phyloP scores from a whole-genome alignment of 2,329 filamentous ascomycete genomes.

The Hypoxylon sp. region DNA sequence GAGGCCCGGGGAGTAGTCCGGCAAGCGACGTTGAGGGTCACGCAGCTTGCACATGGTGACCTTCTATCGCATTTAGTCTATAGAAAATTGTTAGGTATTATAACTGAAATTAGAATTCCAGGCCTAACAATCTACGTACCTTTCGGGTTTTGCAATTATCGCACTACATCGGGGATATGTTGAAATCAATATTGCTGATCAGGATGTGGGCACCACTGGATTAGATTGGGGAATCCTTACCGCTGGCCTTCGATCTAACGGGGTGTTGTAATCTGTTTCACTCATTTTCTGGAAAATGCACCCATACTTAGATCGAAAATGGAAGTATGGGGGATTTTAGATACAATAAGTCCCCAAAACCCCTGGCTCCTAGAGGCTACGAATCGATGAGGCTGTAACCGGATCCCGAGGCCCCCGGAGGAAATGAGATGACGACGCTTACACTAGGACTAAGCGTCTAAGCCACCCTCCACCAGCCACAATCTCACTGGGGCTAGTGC shows the following conservation, averaged over 20 bases:
- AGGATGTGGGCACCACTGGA: background rate
- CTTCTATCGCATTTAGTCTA: slow-evolving; percentile 54
- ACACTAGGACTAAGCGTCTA: slow-evolving; percentile 1
- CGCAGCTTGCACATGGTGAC: slow-evolving; percentile 52
- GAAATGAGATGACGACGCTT: slow-evolving; percentile 4
- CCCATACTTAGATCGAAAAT: slow-evolving; percentile 5
- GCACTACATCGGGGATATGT: slow-evolving; percentile 39
- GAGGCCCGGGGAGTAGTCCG: slow-evolving; percentile 45
- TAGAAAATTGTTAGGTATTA: background rate
- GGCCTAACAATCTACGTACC: slow-evolving; percentile 33
- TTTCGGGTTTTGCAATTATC: slow-evolving; percentile 52
- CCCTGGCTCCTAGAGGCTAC: background rate
- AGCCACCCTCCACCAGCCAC: slow-evolving; percentile 16
- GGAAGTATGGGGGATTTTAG: slow-evolving; percentile 14
- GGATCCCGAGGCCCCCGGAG: slow-evolving; percentile 45
- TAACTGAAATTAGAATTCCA: background rate
- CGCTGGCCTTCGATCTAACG: slow-evolving; percentile 49
- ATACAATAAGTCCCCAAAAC: slow-evolving; percentile 7
- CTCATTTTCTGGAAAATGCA: slow-evolving; percentile 39
- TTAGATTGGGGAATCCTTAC: slow-evolving; percentile 40
- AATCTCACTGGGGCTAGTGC: background rate
- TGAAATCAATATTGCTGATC: slow-evolving; percentile 14
- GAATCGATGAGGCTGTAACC: slow-evolving; percentile 18
- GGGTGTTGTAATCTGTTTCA: slow-evolving; percentile 40
- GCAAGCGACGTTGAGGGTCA: slow-evolving; percentile 51